phyloP scores from a whole-genome alignment of 768 basidiomycete species.

The Mycena indigotica region DNA sequence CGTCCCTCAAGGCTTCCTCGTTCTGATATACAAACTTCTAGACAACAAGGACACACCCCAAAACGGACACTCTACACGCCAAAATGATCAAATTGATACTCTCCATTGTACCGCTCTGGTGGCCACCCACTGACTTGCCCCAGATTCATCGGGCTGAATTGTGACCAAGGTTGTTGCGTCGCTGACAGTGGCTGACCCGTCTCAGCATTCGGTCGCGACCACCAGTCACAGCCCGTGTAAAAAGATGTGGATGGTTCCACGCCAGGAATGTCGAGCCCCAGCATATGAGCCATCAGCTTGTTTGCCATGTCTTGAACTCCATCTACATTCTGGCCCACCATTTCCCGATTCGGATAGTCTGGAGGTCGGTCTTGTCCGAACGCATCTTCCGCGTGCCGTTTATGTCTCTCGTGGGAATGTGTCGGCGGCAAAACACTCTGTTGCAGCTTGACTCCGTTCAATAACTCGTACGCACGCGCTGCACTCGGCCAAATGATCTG shows the following conservation, averaged over 20 bases:
- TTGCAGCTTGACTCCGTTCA: conserved; percentile 66
- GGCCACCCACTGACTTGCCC: conserved; percentile 13
- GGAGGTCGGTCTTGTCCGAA: conserved; percentile 58
- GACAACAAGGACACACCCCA: conserved; percentile 1
- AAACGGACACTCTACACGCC: conserved; percentile 8
- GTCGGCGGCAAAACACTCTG: conserved; percentile 38
- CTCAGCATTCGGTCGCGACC: conserved; percentile 49
- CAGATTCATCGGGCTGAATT: conserved; percentile 1
- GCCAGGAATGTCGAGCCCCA: conserved; percentile 66
- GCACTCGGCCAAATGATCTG: conserved; percentile 76
- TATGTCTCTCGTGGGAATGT: conserved; percentile 48
- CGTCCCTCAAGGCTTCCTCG: background rate
- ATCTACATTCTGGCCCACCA: conserved; percentile 29
- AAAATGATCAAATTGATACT: conserved; percentile 19
- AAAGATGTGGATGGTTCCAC: conserved; percentile 61
- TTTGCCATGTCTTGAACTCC: conserved; percentile 67
- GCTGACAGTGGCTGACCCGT: conserved; percentile 21
- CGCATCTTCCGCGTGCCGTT: conserved; percentile 63
- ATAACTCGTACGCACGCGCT: conserved; percentile 61
- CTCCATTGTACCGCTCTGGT: conserved; percentile 10
- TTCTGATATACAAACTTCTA: conserved; percentile 9
- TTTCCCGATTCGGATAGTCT: conserved; percentile 38
- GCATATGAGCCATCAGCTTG: conserved; percentile 72
- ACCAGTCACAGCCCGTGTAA: conserved; percentile 66
- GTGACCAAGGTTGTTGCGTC: conserved; percentile 14